A percentile compares a stretch with the other conserved stretches of the same genome.
Evolutionary conservation across 2,329 filamentous ascomycete species (phyloP).

Genomic region (Aspergillus quadrilineatus): DNA sequence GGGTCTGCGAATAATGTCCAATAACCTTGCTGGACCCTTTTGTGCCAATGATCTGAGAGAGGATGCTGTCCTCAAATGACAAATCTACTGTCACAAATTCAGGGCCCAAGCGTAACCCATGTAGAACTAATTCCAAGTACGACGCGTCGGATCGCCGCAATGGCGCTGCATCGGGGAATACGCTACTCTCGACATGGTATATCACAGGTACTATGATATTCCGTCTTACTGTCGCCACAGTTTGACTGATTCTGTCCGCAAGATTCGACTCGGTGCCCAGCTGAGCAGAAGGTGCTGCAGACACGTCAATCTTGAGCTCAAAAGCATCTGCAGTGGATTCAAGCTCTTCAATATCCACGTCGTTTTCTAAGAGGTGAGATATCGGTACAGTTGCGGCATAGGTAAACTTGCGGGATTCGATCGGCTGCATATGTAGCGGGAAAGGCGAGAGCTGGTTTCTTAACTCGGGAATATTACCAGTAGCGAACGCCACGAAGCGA

Average conservation of each 20-base stretch:
- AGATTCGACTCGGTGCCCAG: constrained; percentile 34
- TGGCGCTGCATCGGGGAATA: constrained; percentile 23
- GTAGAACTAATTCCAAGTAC: constrained; percentile 59
- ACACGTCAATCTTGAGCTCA: constrained; percentile 56
- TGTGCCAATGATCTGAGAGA: constrained; percentile 52
- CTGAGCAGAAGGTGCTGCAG: constrained; percentile 28
- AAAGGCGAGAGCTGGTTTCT: constrained; percentile 49
- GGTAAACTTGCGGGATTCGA: constrained; percentile 63
- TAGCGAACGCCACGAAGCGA: constrained; percentile 64
- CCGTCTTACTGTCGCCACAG: constrained; percentile 60
- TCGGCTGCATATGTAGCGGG: constrained; percentile 61
- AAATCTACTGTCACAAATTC: constrained; percentile 65
- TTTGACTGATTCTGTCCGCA: constrained; percentile 56
- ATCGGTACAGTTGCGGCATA: constrained; percentile 65
- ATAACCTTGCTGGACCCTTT: constrained; percentile 63
- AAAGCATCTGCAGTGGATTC: constrained; percentile 68
- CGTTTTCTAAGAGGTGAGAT: constrained; percentile 54
- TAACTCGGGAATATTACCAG: constrained; percentile 37
- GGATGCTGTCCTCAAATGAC: constrained; percentile 52
- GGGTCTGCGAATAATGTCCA: constrained; percentile 52
- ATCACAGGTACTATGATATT: constrained; percentile 62
- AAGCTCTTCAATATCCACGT: constrained; percentile 62
- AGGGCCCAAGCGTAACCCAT: constrained; percentile 61
- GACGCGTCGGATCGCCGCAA: constrained; percentile 29
- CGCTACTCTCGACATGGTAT: constrained; percentile 49